Evolutionary conservation across 1,139 yeast genomes (phyloP), one percentile per base, ranked within the genome.

Genomic region (Eremothecium gossypii): DNA sequence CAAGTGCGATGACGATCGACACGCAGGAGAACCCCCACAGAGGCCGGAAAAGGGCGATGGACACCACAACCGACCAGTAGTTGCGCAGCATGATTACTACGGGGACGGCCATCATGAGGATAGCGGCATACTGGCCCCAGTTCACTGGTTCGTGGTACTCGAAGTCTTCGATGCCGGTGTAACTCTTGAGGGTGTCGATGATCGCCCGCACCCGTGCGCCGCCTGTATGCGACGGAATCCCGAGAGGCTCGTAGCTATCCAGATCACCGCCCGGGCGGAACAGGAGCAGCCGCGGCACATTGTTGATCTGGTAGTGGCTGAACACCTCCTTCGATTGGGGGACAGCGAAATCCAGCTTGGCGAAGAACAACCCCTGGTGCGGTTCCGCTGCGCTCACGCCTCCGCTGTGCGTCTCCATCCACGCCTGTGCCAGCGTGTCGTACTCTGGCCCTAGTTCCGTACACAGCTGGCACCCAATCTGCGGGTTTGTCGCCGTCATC

Each of bases 391-490:
- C 48, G 3, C 66, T 58, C 20, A 59, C 51, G 44, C 67, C 69
- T 13, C 66, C 67, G n/a, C 75, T 70, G 54, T 72, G 77, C 37
- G 71, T 72, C 31, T 55, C 46, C 34, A 58, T 55, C 78, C 79
- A 79, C 57, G 89, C 82, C 31, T 75, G 65, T 27, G 79, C 80
- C 38, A 87, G 70, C 39, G 69, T 68, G 17, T 73, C 66, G 56
- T 65, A 85, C 39, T 74, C 76, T 1, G 96, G 95, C 31, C 74
- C 77, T 53, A 84, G 73, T 39, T 80, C 78, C 23, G 67, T 55
- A 70, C 99, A 91, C 46, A 85, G 69, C 2, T 70, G 69, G 66
- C 98, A 91, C 30, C 85, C 85, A 58, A 86, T 74, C 51, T 77
- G 77, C 0, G 85, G 69, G 31, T 79, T 72, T 12, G 79, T 74